phyloP scores from a whole-genome alignment of 768 basidiomycete species.

The Neoboletus brunneissimus region DNA sequence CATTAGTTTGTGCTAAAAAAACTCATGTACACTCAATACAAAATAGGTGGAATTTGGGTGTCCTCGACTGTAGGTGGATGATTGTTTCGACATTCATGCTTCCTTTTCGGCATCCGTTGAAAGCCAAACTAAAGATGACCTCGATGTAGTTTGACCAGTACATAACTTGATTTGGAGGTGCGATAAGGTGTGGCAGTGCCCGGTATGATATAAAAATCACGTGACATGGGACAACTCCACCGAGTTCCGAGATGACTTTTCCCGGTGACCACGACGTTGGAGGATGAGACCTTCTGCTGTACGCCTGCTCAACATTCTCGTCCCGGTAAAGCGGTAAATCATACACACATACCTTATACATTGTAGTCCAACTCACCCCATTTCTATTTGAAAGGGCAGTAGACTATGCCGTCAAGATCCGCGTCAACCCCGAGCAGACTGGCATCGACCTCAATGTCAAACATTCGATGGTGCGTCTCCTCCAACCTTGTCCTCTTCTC shows the following conservation, averaged over 20 bases:
- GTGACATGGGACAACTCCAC: background rate
- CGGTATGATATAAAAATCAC: background rate
- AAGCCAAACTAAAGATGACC: too few relatives aligned
- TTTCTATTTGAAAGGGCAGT: conserved; percentile 58
- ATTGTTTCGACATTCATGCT: too few relatives aligned
- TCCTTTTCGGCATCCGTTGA: too few relatives aligned
- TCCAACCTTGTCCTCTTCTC: background rate
- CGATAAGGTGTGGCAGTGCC: too few relatives aligned
- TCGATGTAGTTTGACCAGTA: too few relatives aligned
- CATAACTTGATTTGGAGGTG: too few relatives aligned
- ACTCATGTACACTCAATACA: too few relatives aligned
- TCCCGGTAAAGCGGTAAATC: conserved; percentile 83
- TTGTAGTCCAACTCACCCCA: conserved; percentile 1
- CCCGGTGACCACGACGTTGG: conserved; percentile 11
- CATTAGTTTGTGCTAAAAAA: too few relatives aligned
- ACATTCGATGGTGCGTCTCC: conserved; percentile 86
- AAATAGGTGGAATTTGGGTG: too few relatives aligned
- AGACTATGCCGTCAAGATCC: conserved; percentile 98
- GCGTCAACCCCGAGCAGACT: conserved; percentile 91
- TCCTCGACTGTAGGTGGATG: too few relatives aligned
- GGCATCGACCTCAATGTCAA: conserved; percentile 97
- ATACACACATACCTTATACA: background rate
- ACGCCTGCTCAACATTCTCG: conserved; percentile 82
- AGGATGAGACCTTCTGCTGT: conserved; percentile 73
- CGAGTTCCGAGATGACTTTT: conserved; percentile 10